Evolutionary conservation across 108 stramenopile species (phyloP).

Genomic region (Skeletonema grethae): DNA sequence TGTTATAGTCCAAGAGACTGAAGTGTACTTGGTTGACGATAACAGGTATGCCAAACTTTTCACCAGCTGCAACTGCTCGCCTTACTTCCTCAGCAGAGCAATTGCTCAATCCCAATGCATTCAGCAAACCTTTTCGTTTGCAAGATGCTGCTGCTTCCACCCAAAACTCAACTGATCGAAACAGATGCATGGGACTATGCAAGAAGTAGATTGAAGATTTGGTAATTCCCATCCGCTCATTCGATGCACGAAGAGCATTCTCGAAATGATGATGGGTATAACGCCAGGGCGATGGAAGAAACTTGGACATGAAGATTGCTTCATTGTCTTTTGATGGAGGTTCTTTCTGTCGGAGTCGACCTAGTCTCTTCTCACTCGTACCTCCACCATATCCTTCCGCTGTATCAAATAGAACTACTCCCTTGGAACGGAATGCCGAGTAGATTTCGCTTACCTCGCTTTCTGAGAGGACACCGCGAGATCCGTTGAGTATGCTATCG

Average conservation of each 20-base stretch:
- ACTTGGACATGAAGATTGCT: slow-evolving; percentile 68
- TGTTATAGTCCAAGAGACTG: slow-evolving; percentile 68
- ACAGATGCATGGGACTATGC: slow-evolving; percentile 69
- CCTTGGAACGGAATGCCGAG: slow-evolving; percentile 21
- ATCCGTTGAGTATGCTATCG: slow-evolving; percentile 58
- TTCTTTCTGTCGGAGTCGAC: slow-evolving; percentile 33
- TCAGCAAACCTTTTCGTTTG: slow-evolving; percentile 68
- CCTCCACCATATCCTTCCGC: slow-evolving; percentile 86
- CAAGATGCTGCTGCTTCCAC: slow-evolving; percentile 57
- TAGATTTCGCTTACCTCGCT: slow-evolving; percentile 35
- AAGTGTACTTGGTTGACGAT: slow-evolving; percentile 76
- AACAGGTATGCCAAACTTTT: slow-evolving; percentile 59
- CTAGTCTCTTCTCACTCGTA: slow-evolving; percentile 62
- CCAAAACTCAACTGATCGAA: slow-evolving; percentile 63
- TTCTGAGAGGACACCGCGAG: slow-evolving; percentile 48
- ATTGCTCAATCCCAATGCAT: slow-evolving; percentile 70
- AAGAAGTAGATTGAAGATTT: slow-evolving; percentile 65
- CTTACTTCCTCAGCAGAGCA: slow-evolving; percentile 70
- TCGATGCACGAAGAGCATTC: slow-evolving; percentile 55
- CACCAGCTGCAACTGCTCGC: slow-evolving; percentile 64
- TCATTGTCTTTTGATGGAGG: slow-evolving; percentile 1
- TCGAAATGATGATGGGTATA: slow-evolving; percentile 57
- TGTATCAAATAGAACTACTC: slow-evolving; percentile 70
- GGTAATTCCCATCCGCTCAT: slow-evolving; percentile 50
- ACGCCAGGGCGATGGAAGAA: slow-evolving; percentile 71